These are phyloP conservation scores for Dujonia santamariae DNA, from an alignment of 1,139 yeast species.

Conservation along the genomic window DNA sequence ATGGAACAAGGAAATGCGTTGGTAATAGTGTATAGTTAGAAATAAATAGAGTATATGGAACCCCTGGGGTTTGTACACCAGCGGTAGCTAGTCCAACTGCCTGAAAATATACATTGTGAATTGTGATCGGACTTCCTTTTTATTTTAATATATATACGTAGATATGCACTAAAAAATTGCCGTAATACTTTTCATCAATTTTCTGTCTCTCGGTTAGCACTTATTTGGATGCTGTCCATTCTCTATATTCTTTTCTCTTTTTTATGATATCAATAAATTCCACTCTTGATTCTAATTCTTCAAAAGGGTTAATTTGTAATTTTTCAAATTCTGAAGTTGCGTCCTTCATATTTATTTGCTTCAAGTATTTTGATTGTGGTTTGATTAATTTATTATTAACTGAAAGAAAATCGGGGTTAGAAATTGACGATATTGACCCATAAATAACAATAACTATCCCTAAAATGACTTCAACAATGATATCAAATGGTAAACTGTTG, in stretches of 20 bases:
- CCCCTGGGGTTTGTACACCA: no score
- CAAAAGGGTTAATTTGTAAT: constrained; percentile 44
- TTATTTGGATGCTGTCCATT: constrained; percentile 25
- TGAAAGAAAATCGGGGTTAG: constrained; percentile 21
- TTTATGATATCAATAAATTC: constrained; percentile 42
- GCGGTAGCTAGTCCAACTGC: background rate
- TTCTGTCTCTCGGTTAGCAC: background rate
- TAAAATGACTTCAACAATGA: constrained; percentile 37
- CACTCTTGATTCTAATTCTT: constrained; percentile 39
- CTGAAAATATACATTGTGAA: background rate
- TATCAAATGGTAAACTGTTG: constrained; percentile 33
- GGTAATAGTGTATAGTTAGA: background rate
- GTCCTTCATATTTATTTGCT: constrained; percentile 44
- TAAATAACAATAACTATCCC: constrained; percentile 37
- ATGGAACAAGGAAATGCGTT: background rate
- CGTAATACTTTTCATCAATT: background rate
- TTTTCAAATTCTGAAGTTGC: constrained; percentile 44
- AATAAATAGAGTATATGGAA: no score
- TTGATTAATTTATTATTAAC: constrained; percentile 18
- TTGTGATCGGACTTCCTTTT: background rate
- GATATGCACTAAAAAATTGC: background rate
- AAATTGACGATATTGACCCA: constrained; percentile 31
- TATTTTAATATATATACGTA: constrained; percentile 1
- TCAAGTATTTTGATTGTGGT: constrained; percentile 29
- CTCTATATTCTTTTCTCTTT: constrained; percentile 39